These are phyloP conservation scores for Myrmaecium sp. DNA, from an alignment of 2,329 filamentous ascomycete species.

Conservation along the genomic window DNA sequence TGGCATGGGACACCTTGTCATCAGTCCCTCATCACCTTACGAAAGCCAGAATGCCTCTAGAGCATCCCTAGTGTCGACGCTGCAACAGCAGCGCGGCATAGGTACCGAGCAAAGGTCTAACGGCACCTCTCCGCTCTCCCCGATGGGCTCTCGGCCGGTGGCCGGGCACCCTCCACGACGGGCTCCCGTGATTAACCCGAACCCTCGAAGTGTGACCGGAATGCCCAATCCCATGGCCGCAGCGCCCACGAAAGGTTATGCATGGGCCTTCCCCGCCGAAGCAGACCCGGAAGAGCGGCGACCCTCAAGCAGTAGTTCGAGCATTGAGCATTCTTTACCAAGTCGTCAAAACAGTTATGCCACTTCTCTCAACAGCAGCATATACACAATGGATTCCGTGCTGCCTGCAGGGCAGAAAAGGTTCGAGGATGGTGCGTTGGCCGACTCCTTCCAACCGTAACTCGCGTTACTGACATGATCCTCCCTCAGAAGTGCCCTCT, in stretches of 20 bases:
- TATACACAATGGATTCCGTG: slow-evolving; percentile 58
- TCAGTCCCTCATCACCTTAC: slow-evolving; percentile 53
- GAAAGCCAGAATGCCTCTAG: slow-evolving; percentile 63
- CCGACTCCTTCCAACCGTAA: slow-evolving; percentile 4
- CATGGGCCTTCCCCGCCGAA: slow-evolving; percentile 70
- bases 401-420: slow-evolving; percentile 55
- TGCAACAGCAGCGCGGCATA: slow-evolving; percentile 43
- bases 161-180: slow-evolving; percentile 31
- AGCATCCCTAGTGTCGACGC: slow-evolving; percentile 53
- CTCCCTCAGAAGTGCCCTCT: slow-evolving; percentile 21
- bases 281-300: slow-evolving; percentile 37
- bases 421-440: slow-evolving; percentile 42
- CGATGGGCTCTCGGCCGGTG: slow-evolving; percentile 20
- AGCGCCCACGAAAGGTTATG: slow-evolving; percentile 65
- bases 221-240: slow-evolving; percentile 48
- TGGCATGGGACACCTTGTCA: slow-evolving; percentile 50
- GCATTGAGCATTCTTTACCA: slow-evolving; percentile 33
- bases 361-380: slow-evolving; percentile 63
- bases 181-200: slow-evolving; percentile 60
- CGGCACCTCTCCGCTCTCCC: slow-evolving; percentile 28
- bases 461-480: slow-evolving; percentile 10
- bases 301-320: slow-evolving; percentile 31
- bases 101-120: slow-evolving; percentile 23
- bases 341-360: slow-evolving; percentile 62
- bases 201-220: slow-evolving; percentile 44